phyloP scores from a whole-genome alignment of 768 basidiomycete species.

The Sarcomyxa edulis region DNA sequence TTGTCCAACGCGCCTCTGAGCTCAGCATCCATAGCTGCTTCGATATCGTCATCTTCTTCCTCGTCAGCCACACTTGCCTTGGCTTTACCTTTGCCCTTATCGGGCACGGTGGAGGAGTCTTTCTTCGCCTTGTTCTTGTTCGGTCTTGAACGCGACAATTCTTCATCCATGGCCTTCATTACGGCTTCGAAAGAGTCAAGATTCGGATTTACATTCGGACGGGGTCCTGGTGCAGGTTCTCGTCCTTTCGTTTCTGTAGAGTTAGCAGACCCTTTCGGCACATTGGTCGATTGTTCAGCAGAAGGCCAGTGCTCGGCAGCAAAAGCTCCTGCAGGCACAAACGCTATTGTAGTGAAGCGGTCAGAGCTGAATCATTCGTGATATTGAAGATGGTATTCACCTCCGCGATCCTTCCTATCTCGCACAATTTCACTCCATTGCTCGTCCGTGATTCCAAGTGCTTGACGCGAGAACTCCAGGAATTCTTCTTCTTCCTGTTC shows the following conservation, averaged over 20 bases:
- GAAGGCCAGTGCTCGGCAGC: not conserved
- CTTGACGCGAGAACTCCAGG: conserved; percentile 88
- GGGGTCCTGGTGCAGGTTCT: conserved; percentile 26
- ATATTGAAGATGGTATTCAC: conserved; percentile 37
- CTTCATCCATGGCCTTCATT: conserved; percentile 92
- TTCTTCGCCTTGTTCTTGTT: conserved; percentile 12
- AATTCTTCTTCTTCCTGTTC: conserved; percentile 92
- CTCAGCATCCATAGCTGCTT: conserved; percentile 88
- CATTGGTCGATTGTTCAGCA: conserved; percentile 1
- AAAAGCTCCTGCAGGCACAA: conserved; percentile 44
- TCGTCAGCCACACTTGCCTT: conserved; percentile 32
- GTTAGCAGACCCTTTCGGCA: no score
- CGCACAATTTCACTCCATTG: conserved; percentile 85
- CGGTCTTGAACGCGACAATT: conserved; percentile 50
- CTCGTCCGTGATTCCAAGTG: conserved; percentile 83
- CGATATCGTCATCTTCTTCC: conserved; percentile 62
- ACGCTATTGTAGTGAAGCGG: conserved; percentile 33
- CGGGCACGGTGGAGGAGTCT: conserved; percentile 7
- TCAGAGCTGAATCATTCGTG: not conserved
- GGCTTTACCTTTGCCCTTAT: conserved; percentile 38
- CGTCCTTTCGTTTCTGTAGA: conserved; percentile 9
- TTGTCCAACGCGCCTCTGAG: conserved; percentile 57
- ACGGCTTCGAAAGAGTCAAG: conserved; percentile 93
- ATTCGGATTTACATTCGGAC: conserved; percentile 53
- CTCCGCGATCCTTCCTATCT: conserved; percentile 76